Base-by-base conservation (phyloP, 345 rosid species). In the Salix suchowensis region DNA sequence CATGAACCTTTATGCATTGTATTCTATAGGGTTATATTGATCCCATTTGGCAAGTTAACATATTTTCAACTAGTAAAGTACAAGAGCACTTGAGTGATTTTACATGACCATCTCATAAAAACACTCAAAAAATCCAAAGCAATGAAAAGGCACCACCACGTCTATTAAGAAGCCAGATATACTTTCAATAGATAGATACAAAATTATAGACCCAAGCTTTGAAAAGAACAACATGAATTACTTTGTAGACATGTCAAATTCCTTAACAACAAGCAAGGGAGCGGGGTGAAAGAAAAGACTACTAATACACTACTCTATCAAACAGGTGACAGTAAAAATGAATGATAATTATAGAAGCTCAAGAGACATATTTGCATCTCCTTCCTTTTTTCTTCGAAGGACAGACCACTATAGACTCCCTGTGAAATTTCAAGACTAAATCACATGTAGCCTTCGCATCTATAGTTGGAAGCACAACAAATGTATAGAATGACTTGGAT, bases 171-270 rank as follows among this genome's bases (percentile, higher is more conserved):
- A n/a, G 64, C 64, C 64, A 58, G 24, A 1, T 58, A 58, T 11
- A n/a, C 12, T 9, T 58, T 23, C 4, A 23, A 10, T 66, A 5
- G 68, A 34, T 2, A 30, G 68, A 61, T 30, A 28, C 36, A 61
- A 26, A 73, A 10, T 18, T 26, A 19, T 18, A 42, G 58, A 39
- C 37, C 39, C 39, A 37, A n/a, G 21, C 19, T 74, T 54, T 21
- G 32, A 30, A 65, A 74, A 44, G 60, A 64, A 74, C 42, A 44
- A 64, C 40, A 61, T 64, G 71, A 74, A 46, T 46, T 65, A 65
- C 61, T 19, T 32, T 74, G 34, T 4, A 19, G 77, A 65, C n/a
- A 46, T 10, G n/a, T 2, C 18, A 65, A 21, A 66, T 65, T 44
- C 77, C 48, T 74, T 58, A n/a, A 34, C 21, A 19, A 21, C 28